Base-by-base conservation (phyloP, 306 rosid genomes). In the Benincasa hispida region DNA sequence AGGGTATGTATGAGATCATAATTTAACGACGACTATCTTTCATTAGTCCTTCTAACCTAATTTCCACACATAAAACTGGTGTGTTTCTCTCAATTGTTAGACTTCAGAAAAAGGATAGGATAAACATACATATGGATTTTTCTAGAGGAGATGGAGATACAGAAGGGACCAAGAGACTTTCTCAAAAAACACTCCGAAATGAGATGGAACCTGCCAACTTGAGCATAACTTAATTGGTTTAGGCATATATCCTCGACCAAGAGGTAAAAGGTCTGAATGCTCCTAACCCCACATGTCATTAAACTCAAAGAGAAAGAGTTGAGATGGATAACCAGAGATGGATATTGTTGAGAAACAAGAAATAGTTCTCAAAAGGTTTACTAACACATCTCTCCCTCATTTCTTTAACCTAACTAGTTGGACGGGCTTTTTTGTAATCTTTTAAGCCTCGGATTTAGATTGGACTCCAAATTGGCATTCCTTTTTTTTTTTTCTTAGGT, bases 1-100 rank as follows among this genome's bases (percentile, higher is more conserved):
- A 94, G 96, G 88, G 86, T 90, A 80, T 90, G 81, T 88, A 91
- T 88, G 94, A 93, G 96, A 85, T 85, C 59, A 81, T 80, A 83
- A 79, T 85, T 88, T 86, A 84, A 61, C 34, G 83, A 75, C 76
- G 79, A 79, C 84, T 83, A 76, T 77, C 73, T 83, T 79, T 84
- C 79, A 45, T 83, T 22, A 82, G 78, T 79, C 89, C 85, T 79
- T 80, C 82, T 78, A 77, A 75, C 78, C 76, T 28, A 25, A 72
- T 47, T 72, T 27, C 58, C 25, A 48, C 76, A 72, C 2, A 68
- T 5, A 13, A 24, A 72, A 72, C 59, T 27, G 18, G 59, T 72
- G 8, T 24, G 24, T 27, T 7, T 35, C 28, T 47, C 41, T 48
- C 28, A 72, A 47, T 47, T 8, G 41, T 72, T 25, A 19, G 59